Evolutionary conservation across 208 protist genomes (phyloP), one percentile per base, ranked within the genome.

Genomic region (Novymonas esmeraldas): DNA sequence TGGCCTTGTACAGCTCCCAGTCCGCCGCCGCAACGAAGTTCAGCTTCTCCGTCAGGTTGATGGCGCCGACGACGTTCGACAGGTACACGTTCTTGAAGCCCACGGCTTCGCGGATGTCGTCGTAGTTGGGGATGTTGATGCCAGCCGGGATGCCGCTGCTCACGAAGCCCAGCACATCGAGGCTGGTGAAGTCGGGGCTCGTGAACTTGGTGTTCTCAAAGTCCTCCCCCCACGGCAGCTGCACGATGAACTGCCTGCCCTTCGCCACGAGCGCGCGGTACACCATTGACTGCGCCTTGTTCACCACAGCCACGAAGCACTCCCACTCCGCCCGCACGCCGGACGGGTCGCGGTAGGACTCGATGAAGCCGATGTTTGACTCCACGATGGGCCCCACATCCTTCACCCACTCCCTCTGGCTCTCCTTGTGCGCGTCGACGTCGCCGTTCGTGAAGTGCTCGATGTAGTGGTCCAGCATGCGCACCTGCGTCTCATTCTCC

Each of bases 1-100:
- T 63, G 11, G 34, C 34, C 64, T 95, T 92, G 70, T 82, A 98
- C n/a, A 93, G 10, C 22, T 75, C 71, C 82, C 94, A 91, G 80
- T 98, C 94, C 22, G 67, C 73, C 0, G 90, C 81, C 2, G 73
- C 70, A 38, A 98, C 61, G 66, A 96, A 91, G 38, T 69, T 78
- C 20, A 93, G 57, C 69, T 90, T 79, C 29, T 96, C 84, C 22
- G 82, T 81, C 50, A 82, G 81, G 45, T 78, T 87, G 33, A 81
- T 59, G 20, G 85, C 85, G 24, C 59, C 74, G 14, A 97, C 79
- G 18, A 97, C 92, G 70, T 98, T 98, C 28, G 82, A 76, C 29
- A 98, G 78, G 59, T 85, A 92, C 22, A 98, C 95, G 58, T 98
- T 98, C 85, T 98, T 98, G 79, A 98, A 98, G 51, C 95, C 95